Conservation (phyloP, 176 grass and related monocot genomes). For the Carex pumila region DNA sequence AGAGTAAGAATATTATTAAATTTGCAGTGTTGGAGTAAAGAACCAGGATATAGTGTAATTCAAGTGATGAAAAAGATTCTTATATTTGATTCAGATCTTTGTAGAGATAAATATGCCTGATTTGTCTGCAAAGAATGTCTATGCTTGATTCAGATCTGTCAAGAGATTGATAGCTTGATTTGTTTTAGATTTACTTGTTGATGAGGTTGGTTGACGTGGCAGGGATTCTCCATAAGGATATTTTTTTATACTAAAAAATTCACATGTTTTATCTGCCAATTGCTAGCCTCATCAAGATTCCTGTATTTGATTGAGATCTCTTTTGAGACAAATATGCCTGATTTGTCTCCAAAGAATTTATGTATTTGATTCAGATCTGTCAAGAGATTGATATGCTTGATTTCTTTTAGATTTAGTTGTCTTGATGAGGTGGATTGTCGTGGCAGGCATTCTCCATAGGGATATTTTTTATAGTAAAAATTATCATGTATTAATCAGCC, state of each 20-base stretch:
- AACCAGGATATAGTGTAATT: constrained; percentile 63
- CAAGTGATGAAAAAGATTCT: constrained; percentile 53
- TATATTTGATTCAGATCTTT: constrained; percentile 46
- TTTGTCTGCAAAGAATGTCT: constrained; percentile 25
- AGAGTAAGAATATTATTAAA: constrained; percentile 53
- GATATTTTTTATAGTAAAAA: background rate
- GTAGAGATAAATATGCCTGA: constrained; percentile 32
- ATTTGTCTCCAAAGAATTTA: constrained; percentile 26
- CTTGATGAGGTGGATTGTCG: background rate
- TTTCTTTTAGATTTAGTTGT: background rate
- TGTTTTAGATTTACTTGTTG: background rate
- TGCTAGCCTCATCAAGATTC: background rate
- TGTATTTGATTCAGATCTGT: constrained; percentile 47
- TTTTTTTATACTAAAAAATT: too few species aligned
- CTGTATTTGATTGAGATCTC: too few species aligned
- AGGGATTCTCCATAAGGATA: background rate
- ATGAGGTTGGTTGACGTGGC: background rate
- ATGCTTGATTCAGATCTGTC: constrained; percentile 47
- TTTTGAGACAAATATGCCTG: background rate
- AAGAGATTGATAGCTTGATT: constrained; percentile 28
- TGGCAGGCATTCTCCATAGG: background rate
- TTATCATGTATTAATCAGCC: background rate
- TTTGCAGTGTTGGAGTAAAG: constrained; percentile 30
- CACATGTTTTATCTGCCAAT: background rate
- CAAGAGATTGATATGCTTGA: constrained; percentile 29